These are phyloP conservation scores for Podaxis sp. DNA, from an alignment of 768 basidiomycete genomes.

Conservation along the genomic window DNA sequence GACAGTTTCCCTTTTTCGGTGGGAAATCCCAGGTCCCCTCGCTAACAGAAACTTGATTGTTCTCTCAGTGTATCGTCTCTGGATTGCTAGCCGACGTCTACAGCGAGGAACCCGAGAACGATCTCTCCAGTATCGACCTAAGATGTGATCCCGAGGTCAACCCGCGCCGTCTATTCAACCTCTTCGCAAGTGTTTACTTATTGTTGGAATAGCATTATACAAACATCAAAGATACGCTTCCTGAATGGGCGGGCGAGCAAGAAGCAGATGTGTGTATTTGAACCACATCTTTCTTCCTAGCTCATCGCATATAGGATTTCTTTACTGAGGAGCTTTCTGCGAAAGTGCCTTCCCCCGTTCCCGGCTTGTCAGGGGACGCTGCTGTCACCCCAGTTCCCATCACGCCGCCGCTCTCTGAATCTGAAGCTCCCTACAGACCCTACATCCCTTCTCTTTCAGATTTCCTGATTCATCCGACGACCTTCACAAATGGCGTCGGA, in stretches of 20 bases:
- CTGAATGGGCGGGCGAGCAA: constrained; percentile 7
- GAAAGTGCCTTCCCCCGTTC: background rate
- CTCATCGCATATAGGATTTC: background rate
- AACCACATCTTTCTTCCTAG: background rate
- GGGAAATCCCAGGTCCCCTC: background rate
- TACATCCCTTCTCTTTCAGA: constrained; percentile 3
- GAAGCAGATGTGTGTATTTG: background rate
- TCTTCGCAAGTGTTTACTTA: background rate
- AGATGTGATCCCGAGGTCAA: background rate
- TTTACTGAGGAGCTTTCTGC: background rate
- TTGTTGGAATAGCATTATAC: background rate
- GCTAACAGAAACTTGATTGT: background rate
- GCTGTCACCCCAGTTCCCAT: background rate
- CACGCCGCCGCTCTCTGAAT: background rate
- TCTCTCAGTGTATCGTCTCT: background rate
- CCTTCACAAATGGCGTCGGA: background rate
- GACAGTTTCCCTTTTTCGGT: constrained; percentile 8
- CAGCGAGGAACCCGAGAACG: background rate
- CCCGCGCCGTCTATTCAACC: background rate
- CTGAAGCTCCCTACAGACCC: no score
- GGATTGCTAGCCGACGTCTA: background rate
- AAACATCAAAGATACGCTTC: background rate
- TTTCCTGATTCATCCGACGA: background rate
- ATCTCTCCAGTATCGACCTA: constrained; percentile 1
- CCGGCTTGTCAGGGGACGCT: background rate